phyloP scores from a whole-genome alignment of 2,329 filamentous ascomycete genomes.

The Podosphaera aphanis region DNA sequence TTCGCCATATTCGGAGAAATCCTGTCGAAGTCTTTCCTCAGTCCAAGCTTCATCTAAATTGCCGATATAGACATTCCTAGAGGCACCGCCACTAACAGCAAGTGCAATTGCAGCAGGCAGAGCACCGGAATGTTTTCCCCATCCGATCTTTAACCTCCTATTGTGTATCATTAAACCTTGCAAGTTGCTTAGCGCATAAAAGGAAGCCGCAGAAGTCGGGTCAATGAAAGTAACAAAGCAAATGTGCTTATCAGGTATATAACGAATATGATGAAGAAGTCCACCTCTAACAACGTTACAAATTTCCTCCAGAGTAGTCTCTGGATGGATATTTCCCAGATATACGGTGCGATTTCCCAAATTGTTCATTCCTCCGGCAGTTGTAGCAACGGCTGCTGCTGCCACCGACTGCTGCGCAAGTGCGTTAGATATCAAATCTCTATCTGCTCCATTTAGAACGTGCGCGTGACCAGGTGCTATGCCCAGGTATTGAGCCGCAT shows the following conservation, averaged over 20 bases:
- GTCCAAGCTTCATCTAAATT: constrained; percentile 96
- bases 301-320: constrained; percentile 97
- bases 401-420: constrained; percentile 94
- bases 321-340: constrained; percentile 92
- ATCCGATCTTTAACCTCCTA: constrained; percentile 88
- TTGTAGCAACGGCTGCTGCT: constrained; percentile 85
- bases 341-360: constrained; percentile 95
- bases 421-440: constrained; percentile 87
- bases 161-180: constrained; percentile 99
- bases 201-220: constrained; percentile 87
- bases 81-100: constrained; percentile 86
- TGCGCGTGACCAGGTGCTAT: constrained; percentile 94
- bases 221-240: constrained; percentile 99
- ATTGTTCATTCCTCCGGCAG: constrained; percentile 90
- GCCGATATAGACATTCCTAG: constrained; percentile 94
- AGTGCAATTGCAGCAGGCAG: constrained; percentile 87
- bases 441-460: constrained; percentile 84
- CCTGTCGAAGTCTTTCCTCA: constrained; percentile 81
- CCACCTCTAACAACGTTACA: constrained; percentile 96
- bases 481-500: constrained; percentile 89
- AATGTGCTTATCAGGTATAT: constrained; percentile 98
- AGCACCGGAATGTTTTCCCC: constrained; percentile 96
- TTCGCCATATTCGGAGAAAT: constrained; percentile 93
- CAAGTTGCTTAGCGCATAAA: constrained; percentile 91
- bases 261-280: constrained; percentile 89